Conservation (phyloP, 179 eudicot species). For the Heliamphora pulchella region DNA sequence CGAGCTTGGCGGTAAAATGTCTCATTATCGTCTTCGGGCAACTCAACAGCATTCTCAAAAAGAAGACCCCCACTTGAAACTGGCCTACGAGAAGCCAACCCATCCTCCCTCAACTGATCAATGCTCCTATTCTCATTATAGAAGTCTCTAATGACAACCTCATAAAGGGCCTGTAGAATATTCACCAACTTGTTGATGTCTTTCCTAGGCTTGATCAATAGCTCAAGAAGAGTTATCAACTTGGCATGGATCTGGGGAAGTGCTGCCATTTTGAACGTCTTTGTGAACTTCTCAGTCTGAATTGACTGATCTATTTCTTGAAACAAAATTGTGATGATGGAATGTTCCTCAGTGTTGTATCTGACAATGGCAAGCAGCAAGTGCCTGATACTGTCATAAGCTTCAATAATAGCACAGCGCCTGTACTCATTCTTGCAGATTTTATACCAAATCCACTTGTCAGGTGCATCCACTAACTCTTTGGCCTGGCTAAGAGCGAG, state of each 20-base stretch:
- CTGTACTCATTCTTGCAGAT: slow-evolving; percentile 80
- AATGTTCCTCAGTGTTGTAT: slow-evolving; percentile 53
- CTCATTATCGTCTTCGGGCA: slow-evolving; percentile 57
- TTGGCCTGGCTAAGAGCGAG: slow-evolving; percentile 69
- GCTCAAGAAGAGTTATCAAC: slow-evolving; percentile 52
- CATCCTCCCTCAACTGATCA: slow-evolving; percentile 43
- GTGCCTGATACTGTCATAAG: slow-evolving; percentile 64
- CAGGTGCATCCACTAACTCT: slow-evolving; percentile 40
- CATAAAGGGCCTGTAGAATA: slow-evolving; percentile 73
- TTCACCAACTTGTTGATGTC: slow-evolving; percentile 41
- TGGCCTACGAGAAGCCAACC: slow-evolving; percentile 47
- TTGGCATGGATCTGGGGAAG: slow-evolving; percentile 50
- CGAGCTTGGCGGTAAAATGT: slow-evolving; percentile 61
- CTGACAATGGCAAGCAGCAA: slow-evolving; percentile 54
- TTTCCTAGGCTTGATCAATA: slow-evolving; percentile 42
- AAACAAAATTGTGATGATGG: slow-evolving; percentile 47
- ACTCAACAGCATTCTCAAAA: slow-evolving; percentile 65
- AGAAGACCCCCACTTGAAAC: slow-evolving; percentile 39
- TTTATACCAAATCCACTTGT: slow-evolving; percentile 57
- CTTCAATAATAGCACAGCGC: slow-evolving; percentile 82
- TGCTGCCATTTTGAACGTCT: slow-evolving; percentile 36
- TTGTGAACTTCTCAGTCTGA: slow-evolving; percentile 39
- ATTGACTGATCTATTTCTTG: slow-evolving; percentile 50
- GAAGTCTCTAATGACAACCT: slow-evolving; percentile 60
- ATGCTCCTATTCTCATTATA: slow-evolving; percentile 38